Evolutionary conservation across 257 asterid species (phyloP).

Genomic region (Fraxinus anomala): DNA sequence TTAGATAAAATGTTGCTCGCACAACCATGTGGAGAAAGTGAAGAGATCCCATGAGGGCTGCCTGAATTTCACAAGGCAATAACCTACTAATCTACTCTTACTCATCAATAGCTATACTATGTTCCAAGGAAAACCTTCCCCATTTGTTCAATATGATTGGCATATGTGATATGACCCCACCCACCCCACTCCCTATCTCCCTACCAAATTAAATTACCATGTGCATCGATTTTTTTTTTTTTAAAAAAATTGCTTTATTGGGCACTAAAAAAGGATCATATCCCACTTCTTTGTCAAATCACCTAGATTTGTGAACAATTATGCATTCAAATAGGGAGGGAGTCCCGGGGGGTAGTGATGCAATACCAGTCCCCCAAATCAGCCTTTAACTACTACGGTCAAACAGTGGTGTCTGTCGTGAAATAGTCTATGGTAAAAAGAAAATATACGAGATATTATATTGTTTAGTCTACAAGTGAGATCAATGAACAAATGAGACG

Average conservation of each 20-base stretch:
- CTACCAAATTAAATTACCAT: conserved; percentile 50
- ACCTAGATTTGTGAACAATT: background rate
- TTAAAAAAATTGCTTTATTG: background rate
- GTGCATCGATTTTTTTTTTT: conserved; percentile 35
- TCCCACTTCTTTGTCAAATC: background rate
- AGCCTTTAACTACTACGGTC: too few species aligned
- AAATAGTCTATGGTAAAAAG: background rate
- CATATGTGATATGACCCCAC: conserved; percentile 57
- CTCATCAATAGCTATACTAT: conserved; percentile 48
- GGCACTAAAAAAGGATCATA: background rate
- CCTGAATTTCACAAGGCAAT: conserved; percentile 48
- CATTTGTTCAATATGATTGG: conserved; percentile 40
- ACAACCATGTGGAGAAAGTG: conserved; percentile 60
- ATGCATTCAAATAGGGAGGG: background rate
- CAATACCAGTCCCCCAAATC: background rate
- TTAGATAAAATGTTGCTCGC: conserved; percentile 10
- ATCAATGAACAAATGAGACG: background rate
- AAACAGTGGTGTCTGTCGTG: too few species aligned
- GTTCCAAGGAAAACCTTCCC: conserved; percentile 59
- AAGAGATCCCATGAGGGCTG: conserved; percentile 62
- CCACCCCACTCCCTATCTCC: conserved; percentile 14
- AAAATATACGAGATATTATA: background rate
- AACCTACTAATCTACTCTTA: conserved; percentile 54
- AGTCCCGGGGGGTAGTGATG: background rate
- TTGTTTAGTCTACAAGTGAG: background rate